phyloP scores from a whole-genome alignment of 129 eudicot genomes.

The Ambrosia artemisiifolia region DNA sequence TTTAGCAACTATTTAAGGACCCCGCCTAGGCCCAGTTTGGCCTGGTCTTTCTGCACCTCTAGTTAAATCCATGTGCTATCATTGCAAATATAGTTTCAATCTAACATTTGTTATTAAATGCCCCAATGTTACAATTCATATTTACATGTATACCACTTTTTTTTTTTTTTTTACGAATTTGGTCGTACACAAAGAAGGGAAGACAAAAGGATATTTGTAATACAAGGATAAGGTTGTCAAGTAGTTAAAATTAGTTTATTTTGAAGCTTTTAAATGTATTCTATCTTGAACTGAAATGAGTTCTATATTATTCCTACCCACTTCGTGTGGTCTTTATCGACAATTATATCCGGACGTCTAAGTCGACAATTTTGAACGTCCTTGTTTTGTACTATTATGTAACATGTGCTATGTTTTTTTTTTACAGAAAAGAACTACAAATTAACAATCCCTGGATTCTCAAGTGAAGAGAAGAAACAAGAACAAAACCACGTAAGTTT shows the following conservation, averaged over 20 bases:
- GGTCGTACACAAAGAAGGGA: not conserved
- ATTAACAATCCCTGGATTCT: slow-evolving; percentile 80
- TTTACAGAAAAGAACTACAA: slow-evolving; percentile 76
- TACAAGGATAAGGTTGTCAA: not conserved
- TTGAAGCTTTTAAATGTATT: not conserved
- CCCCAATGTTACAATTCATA: no score
- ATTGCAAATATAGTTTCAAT: no score
- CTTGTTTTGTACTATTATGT: not conserved
- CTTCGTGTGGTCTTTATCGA: not conserved
- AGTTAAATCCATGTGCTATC: no score
- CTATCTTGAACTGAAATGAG: slow-evolving; percentile 1
- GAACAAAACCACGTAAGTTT: slow-evolving; percentile 57
- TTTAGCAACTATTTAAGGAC: not conserved
- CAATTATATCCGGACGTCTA: not conserved
- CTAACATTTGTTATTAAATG: no score
- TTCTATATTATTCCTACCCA: not conserved
- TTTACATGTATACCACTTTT: not conserved
- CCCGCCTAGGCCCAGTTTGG: not conserved
- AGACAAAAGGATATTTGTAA: not conserved
- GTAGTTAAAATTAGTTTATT: not conserved
- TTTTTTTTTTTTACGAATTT: not conserved
- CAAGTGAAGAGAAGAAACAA: slow-evolving; percentile 75
- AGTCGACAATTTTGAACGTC: not conserved
- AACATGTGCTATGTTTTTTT: slow-evolving; percentile 3
- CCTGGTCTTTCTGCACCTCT: not conserved